phyloP scores from a whole-genome alignment of 345 rosid genomes.

The Adansonia digitata region DNA sequence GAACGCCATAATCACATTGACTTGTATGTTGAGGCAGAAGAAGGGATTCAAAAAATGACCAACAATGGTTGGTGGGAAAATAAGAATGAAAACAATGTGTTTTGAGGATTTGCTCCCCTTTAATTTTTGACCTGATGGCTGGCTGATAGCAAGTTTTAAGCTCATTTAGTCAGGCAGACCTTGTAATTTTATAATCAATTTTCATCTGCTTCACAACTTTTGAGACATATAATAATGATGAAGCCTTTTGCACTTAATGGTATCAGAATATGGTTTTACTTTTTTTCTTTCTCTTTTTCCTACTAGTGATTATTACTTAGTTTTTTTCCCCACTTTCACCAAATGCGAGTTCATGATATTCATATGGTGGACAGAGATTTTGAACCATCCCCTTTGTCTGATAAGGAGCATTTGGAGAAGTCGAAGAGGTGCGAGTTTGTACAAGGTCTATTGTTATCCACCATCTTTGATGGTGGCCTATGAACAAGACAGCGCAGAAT shows the following conservation, averaged over 20 bases:
- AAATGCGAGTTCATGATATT: not conserved
- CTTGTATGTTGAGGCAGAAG: not conserved
- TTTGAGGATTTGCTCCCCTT: not conserved
- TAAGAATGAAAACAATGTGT: not conserved
- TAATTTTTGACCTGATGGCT: not conserved
- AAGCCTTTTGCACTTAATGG: not conserved
- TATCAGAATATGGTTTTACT: not conserved
- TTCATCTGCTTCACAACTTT: not conserved
- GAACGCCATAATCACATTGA: not conserved
- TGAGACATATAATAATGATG: not conserved
- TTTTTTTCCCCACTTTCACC: not conserved
- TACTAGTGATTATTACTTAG: not conserved
- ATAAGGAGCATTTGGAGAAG: slow-evolving; percentile 54
- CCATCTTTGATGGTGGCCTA: slow-evolving; percentile 39
- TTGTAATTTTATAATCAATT: not conserved
- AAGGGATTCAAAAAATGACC: not conserved
- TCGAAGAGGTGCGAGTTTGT: slow-evolving; percentile 56
- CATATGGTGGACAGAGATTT: slow-evolving; percentile 26
- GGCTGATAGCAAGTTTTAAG: not conserved
- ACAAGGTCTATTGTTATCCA: slow-evolving; percentile 57
- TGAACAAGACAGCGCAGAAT: slow-evolving; percentile 19
- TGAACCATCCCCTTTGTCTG: slow-evolving; percentile 34
- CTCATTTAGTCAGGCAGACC: not conserved
- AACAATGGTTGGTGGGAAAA: not conserved
- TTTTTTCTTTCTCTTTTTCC: not conserved